Base-by-base conservation (phyloP, 2,329 filamentous ascomycete genomes). In the Stemphylium lycopersici region DNA sequence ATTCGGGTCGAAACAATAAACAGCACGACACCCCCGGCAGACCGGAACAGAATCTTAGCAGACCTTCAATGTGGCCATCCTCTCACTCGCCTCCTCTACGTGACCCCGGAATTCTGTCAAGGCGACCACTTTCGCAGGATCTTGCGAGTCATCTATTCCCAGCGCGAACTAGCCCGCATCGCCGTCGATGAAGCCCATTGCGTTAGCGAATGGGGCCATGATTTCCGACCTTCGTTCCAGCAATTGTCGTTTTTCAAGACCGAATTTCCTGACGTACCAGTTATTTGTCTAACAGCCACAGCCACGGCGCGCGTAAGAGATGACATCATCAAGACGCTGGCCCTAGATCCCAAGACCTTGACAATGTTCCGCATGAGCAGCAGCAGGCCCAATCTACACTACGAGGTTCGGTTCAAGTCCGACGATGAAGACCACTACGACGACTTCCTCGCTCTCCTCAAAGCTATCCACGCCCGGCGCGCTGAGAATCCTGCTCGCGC, bases 151-250 rank as follows among this genome's bases (percentile, higher is more conserved):
- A 88, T 97, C 12, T 80, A 97, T 70, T 80, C 86, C 54, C 92
- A 97, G 73, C 84, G 85, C 52, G 91, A 97, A 76, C 84, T 98
- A n/a, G 88, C 89, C 8, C 86, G 93, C 12, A 86, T 98, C 59
- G 93, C 90, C 42, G 87, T 98, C 52, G 93, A 98, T 69, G 93
- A 98, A 77, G 93, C 93, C 2, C 93, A 98, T 74, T 98, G 93
- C 74, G 96, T 98, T 64, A 96, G 91, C 20, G 93, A 97, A 86
- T 97, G 93, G 93, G 93, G 93, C 1, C 93, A 98, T 73, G 93
- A 98, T 74, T 98, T 98, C 72, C 89, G 93, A n/a, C 90, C 88
- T 32, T 90, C 92, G 52, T 98, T 96, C 76, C 92, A 95, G 70
- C 85, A 89, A 16, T 82, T 98, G 6, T 88, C 85, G 2, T 97